A percentile compares a stretch with the other conserved stretches of the same genome.
Conservation (phyloP, 2,329 filamentous ascomycete species). For the Colletotrichum sojae region DNA sequence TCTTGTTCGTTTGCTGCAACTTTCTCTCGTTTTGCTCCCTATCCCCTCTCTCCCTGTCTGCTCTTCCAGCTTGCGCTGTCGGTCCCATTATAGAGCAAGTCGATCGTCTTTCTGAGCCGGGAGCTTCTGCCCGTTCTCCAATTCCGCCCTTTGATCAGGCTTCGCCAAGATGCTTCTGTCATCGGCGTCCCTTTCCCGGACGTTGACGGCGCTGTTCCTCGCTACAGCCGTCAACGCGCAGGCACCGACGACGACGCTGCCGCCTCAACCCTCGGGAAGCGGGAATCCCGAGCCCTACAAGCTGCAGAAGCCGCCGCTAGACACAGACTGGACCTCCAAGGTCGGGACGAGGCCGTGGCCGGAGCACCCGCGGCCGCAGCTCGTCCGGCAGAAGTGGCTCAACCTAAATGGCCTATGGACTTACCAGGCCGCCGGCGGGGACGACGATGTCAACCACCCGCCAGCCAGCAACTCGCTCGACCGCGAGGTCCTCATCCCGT, state of each 20-base stretch:
- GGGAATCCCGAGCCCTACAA: constrained; percentile 49
- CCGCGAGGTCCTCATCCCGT: constrained; percentile 59
- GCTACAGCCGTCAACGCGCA: constrained; percentile 7
- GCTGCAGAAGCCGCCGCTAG: constrained; percentile 57
- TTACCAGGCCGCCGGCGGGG: constrained; percentile 55
- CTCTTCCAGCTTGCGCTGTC: not conserved
- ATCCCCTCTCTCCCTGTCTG: not conserved
- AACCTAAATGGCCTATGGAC: constrained; percentile 73
- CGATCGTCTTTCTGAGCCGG: not conserved
- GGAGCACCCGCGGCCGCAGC: constrained; percentile 70
- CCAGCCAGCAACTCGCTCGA: constrained; percentile 47
- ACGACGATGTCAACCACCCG: constrained; percentile 41
- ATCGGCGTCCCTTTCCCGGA: constrained; percentile 18
- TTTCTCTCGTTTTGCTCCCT: constrained; percentile 7
- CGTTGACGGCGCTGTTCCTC: constrained; percentile 13
- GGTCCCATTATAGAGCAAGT: not conserved
- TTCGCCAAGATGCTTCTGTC: constrained; percentile 29
- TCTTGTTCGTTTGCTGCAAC: constrained; percentile 32
- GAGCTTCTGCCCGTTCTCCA: not conserved
- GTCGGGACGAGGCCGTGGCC: constrained; percentile 70
- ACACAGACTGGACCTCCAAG: constrained; percentile 66
- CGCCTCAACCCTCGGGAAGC: constrained; percentile 8
- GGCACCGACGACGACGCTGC: constrained; percentile 1
- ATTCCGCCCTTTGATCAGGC: not conserved
- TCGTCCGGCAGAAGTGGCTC: constrained; percentile 68